phyloP scores from a whole-genome alignment of 192 early-diverging fungal species.

The Neocallimastix lanati region DNA sequence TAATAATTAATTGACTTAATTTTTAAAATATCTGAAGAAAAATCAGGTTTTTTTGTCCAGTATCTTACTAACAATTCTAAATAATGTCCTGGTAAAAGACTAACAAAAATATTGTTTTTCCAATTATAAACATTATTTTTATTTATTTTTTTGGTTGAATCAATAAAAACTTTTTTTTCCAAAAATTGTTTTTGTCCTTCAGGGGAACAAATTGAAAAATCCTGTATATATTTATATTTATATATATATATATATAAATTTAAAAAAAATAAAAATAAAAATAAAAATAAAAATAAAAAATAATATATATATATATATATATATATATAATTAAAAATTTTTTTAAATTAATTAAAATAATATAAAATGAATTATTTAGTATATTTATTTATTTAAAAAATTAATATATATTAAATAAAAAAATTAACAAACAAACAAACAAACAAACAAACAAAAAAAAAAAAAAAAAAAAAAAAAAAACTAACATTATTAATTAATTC shows the following conservation, averaged over 20 bases:
- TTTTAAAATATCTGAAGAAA: slow-evolving; percentile 17
- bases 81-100: slow-evolving; percentile 13
- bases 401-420: no score
- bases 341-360: no score
- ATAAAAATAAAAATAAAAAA: not conserved
- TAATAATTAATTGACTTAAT: slow-evolving; percentile 25
- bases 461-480: slow-evolving; percentile 6
- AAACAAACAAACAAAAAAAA: no score
- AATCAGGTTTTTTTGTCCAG: slow-evolving; percentile 16
- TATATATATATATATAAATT: not conserved
- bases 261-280: not conserved
- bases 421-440: no score
- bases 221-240: no score
- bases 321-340: no score
- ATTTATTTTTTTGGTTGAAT: slow-evolving; percentile 1
- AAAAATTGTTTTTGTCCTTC: not conserved
- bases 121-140: slow-evolving; percentile 24
- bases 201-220: slow-evolving; percentile 2
- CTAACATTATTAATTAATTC: slow-evolving; percentile 25
- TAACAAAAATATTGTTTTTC: slow-evolving; percentile 8
- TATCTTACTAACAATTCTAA: slow-evolving; percentile 26
- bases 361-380: no score
- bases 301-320: no score
- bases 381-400: no score
- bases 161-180: not conserved